phyloP scores from a whole-genome alignment of 192 early-diverging fungal genomes.

The Linnemannia exigua region DNA sequence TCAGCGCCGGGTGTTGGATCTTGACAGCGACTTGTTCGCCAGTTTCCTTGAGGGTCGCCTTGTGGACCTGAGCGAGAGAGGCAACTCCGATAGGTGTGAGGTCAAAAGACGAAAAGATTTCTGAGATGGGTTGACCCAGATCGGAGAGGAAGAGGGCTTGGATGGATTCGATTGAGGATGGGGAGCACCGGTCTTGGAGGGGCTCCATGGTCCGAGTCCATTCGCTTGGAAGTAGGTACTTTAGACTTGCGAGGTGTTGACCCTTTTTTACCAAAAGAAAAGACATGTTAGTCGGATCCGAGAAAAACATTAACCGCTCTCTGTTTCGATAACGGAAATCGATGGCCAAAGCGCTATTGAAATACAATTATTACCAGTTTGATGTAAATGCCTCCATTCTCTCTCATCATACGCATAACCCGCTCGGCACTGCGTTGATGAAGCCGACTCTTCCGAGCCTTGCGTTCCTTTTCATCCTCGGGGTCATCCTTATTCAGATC shows the following conservation, averaged over 20 bases:
- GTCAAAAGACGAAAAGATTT: constrained; percentile 85
- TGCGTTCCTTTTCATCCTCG: constrained; percentile 28
- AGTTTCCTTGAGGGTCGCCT: constrained; percentile 72
- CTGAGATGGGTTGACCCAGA: constrained; percentile 69
- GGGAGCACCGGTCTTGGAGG: constrained; percentile 85
- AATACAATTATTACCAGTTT: constrained; percentile 33
- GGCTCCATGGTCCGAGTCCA: constrained; percentile 87
- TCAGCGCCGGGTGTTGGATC: constrained; percentile 89
- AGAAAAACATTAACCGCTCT: background rate
- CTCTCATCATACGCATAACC: constrained; percentile 34
- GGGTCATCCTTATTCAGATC: constrained; percentile 23
- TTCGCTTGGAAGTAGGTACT: constrained; percentile 87
- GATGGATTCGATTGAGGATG: constrained; percentile 80
- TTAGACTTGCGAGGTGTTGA: constrained; percentile 43
- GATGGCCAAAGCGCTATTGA: background rate
- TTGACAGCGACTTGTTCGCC: constrained; percentile 90
- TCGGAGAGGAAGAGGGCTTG: constrained; percentile 77
- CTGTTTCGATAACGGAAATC: background rate
- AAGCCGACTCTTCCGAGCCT: constrained; percentile 15
- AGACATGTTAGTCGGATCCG: background rate
- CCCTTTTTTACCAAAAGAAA: constrained; percentile 16
- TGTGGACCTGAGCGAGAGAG: constrained; percentile 94
- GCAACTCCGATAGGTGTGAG: constrained; percentile 88
- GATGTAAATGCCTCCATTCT: constrained; percentile 46
- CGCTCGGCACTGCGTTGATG: constrained; percentile 37